A percentile compares a stretch with the other conserved stretches of the same genome.
phyloP scores from a whole-genome alignment of 2,329 filamentous ascomycete species.

The Penicillium sp. region DNA sequence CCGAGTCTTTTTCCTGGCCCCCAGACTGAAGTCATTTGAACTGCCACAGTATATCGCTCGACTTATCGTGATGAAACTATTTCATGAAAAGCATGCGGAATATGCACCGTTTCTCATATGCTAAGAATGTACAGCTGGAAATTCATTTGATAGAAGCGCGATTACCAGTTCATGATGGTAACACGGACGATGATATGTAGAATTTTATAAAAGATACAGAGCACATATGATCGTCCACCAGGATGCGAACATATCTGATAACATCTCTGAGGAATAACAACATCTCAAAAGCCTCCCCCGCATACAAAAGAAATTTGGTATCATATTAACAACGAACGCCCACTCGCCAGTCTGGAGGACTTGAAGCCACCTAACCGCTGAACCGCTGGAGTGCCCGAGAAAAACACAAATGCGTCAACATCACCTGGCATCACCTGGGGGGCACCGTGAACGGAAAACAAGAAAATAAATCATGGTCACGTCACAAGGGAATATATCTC shows the following conservation, averaged over 20 bases:
- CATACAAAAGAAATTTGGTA: slow-evolving; percentile 25
- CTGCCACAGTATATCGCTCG: not conserved
- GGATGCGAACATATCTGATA: not conserved
- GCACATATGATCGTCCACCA: not conserved
- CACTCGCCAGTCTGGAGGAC: slow-evolving; percentile 19
- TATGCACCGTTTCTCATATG: not conserved
- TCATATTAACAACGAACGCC: slow-evolving; percentile 34
- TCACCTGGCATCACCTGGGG: too few species aligned
- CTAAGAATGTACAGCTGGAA: not conserved
- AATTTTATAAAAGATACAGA: not conserved
- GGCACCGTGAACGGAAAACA: not conserved
- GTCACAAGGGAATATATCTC: slow-evolving; percentile 26
- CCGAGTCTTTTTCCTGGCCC: too few species aligned
- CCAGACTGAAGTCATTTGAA: too few species aligned
- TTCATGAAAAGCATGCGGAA: too few species aligned
- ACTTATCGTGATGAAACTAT: not conserved
- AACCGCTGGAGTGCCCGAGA: slow-evolving; percentile 30
- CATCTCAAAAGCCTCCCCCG: not conserved
- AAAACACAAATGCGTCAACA: slow-evolving; percentile 13
- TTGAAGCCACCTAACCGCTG: slow-evolving; percentile 31
- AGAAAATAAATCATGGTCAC: slow-evolving; percentile 29
- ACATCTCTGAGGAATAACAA: not conserved
- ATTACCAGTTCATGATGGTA: not conserved
- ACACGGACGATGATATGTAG: not conserved
- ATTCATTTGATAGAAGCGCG: not conserved